These are phyloP conservation scores for Plantago coronopus DNA, from an alignment of 305 asterid genomes.

Conservation along the genomic window DNA sequence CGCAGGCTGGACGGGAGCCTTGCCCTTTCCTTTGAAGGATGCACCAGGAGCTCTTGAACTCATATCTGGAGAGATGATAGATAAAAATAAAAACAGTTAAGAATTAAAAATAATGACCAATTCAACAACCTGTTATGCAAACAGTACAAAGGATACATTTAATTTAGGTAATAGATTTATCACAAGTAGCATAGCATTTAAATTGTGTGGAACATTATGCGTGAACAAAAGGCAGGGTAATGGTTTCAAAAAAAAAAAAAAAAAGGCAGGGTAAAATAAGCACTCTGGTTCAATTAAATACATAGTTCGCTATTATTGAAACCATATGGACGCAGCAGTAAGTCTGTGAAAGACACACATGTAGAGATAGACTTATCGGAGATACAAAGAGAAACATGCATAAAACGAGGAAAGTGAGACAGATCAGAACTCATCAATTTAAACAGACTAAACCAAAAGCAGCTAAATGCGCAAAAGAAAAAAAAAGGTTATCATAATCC, in stretches of 20 bases:
- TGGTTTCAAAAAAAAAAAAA: no score
- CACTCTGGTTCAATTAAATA: not conserved
- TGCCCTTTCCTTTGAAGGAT: constrained; percentile 34
- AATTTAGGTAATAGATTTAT: not conserved
- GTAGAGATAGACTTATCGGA: not conserved
- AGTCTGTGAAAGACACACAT: not conserved
- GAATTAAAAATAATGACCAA: not conserved
- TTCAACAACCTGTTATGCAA: not conserved
- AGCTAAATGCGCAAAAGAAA: not conserved
- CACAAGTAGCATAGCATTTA: constrained; percentile 2
- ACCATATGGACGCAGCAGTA: not conserved
- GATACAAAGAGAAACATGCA: not conserved
- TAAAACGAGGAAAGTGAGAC: not conserved
- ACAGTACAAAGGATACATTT: not conserved
- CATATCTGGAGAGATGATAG: constrained; percentile 37
- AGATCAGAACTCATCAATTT: not conserved
- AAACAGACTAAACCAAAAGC: not conserved
- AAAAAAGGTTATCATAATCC: not conserved
- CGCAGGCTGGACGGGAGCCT: constrained; percentile 25
- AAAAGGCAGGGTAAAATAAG: not conserved
- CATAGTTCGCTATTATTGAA: not conserved
- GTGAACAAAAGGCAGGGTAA: not conserved
- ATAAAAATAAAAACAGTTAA: not conserved
- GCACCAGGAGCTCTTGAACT: constrained; percentile 39
- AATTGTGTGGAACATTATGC: not conserved